Evolutionary conservation across 2,329 filamentous ascomycete genomes (phyloP), one percentile per base, ranked within the genome.

Genomic region (Pyricularia grisea): DNA sequence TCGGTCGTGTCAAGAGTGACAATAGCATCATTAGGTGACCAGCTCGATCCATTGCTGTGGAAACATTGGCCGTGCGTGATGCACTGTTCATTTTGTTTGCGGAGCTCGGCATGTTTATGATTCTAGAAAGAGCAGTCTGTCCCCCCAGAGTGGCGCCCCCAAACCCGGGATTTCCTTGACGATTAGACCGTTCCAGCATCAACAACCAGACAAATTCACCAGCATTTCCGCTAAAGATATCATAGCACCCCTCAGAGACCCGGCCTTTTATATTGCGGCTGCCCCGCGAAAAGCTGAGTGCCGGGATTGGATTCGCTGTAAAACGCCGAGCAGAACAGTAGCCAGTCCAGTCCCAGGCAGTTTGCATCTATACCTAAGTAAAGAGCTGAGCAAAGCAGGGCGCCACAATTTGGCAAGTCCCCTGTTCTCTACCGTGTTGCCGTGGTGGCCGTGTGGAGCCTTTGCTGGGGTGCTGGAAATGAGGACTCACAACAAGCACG

Each of bases 41-140:
- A 63, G 14, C 60, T 28, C 25, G 60, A 23, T 28, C 25, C 60
- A 63, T 63, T 63, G 60, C 60, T 28, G 60, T 63, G 60, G 60
- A 63, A 63, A 63, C 60, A 14, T 28, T 28, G 60, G 14, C 60
- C 60, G 60, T 63, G 60, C 60, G 60, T 27, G 25, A 28, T 28
- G 25, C 60, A 63, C 60, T 63, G 60, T 63, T 63, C 60, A 63
- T 63, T 63, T 63, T 63, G 60, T 63, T 63, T 63, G 60, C 60
- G 60, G 60, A 63, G 60, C 60, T 27, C 27, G 60, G 60, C 27
- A 63, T 63, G 27, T 63, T 28, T 23, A 61, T 61, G 12, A 17
- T 63, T 63, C 42, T 50, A 50, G 42, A 50, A 50, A 50, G 33
- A 50, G 42, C 42, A 50, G 42, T 50, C n/a, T 50, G 42, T 20